Conservation (phyloP, 2,329 filamentous ascomycete genomes). For the Huntiella moniliformis region DNA sequence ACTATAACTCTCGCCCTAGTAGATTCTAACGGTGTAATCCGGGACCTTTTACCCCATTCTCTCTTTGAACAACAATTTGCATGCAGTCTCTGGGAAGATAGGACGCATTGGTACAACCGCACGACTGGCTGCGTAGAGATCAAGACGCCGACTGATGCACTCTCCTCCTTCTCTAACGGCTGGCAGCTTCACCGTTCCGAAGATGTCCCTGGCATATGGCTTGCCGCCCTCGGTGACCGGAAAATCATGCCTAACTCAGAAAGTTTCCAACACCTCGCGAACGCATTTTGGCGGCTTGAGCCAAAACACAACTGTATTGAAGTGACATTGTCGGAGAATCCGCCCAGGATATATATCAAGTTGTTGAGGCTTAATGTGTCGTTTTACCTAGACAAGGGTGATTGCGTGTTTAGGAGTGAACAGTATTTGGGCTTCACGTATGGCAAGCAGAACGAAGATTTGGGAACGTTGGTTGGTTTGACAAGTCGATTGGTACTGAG, state of each 20-base stretch:
- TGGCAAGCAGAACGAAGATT: not conserved
- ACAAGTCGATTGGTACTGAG: not conserved
- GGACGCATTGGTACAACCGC: constrained; percentile 28
- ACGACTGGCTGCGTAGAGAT: constrained; percentile 18
- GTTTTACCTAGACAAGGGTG: constrained; percentile 22
- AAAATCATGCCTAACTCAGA: not conserved
- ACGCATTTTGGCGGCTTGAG: not conserved
- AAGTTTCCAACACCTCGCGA: not conserved
- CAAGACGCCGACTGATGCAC: constrained; percentile 11
- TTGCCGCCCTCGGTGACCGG: not conserved
- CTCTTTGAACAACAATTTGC: constrained; percentile 19
- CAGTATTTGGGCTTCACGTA: constrained; percentile 24
- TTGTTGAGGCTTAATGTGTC: constrained; percentile 29
- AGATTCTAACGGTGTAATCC: constrained; percentile 4
- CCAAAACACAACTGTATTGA: not conserved
- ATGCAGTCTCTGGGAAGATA: constrained; percentile 20
- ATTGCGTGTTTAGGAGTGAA: constrained; percentile 21
- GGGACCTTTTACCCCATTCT: constrained; percentile 19
- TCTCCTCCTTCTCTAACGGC: constrained; percentile 15
- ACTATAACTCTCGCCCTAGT: constrained; percentile 6
- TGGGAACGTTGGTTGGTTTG: not conserved
- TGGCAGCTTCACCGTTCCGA: constrained; percentile 13
- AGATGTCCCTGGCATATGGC: no score
- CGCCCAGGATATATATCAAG: constrained; percentile 19
- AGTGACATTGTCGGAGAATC: not conserved